A percentile compares a stretch with the other conserved stretches of the same genome.
These are phyloP conservation scores for Paraphoma chrysanthemicola DNA, from an alignment of 2,329 filamentous ascomycete genomes.

Conservation along the genomic window DNA sequence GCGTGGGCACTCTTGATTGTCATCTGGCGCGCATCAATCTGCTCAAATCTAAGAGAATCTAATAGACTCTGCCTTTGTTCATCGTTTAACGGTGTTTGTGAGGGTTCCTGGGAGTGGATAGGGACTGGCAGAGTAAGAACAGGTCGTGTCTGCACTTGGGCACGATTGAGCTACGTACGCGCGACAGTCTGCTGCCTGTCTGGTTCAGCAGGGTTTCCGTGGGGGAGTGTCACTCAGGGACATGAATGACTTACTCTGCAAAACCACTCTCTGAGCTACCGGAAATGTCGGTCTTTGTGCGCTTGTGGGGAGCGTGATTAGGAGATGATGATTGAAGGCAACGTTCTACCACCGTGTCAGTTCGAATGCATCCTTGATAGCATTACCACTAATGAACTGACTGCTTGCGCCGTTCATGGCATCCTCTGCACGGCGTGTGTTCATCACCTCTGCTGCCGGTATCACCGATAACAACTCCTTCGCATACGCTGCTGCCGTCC, in stretches of 20 bases:
- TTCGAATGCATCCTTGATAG: background rate
- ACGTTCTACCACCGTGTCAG: conserved; percentile 4
- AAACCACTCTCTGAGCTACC: no score
- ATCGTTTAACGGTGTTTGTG: background rate
- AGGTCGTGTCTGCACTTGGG: no score
- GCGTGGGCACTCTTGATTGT: conserved; percentile 48
- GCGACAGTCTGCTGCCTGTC: no score
- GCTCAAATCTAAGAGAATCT: conserved; percentile 47
- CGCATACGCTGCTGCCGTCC: conserved; percentile 25
- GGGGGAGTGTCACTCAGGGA: no score
- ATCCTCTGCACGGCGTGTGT: conserved; percentile 8
- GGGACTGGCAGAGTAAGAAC: background rate
- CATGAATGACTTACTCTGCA: no score
- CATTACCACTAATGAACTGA: background rate
- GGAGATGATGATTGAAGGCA: conserved; percentile 2
- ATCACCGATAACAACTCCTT: conserved; percentile 26
- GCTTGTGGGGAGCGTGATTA: no score
- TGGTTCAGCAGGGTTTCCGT: no score
- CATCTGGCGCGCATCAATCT: conserved; percentile 48
- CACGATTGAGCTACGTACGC: no score
- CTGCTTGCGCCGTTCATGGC: conserved; percentile 9
- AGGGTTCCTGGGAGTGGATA: no score
- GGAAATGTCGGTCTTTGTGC: no score
- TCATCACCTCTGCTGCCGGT: conserved; percentile 9
- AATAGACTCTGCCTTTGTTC: conserved; percentile 30